Conservation (phyloP, 2,329 filamentous ascomycete genomes). For the Diaporthe citrichinensis region DNA sequence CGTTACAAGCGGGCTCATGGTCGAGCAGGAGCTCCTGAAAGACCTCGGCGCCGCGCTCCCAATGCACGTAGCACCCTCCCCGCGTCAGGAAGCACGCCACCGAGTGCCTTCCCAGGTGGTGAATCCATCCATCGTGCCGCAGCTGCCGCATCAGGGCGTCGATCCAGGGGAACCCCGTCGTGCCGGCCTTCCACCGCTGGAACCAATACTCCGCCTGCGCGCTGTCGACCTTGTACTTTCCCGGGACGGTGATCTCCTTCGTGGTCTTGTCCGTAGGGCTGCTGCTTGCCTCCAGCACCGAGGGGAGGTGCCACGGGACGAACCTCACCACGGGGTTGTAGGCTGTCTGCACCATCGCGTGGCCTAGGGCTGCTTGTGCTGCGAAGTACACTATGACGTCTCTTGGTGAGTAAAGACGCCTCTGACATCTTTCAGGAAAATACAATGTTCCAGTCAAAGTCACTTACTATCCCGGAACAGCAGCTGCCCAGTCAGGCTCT, state of each 20-base stretch:
- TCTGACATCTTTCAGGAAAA: fast-evolving
- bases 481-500: slow-evolving; percentile 79
- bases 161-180: slow-evolving; percentile 85
- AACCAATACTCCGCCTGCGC: slow-evolving; percentile 75
- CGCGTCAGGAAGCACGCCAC: slow-evolving; percentile 86
- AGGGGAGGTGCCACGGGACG: slow-evolving; percentile 83
- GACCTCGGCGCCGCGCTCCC: slow-evolving; percentile 84
- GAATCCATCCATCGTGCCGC: slow-evolving; percentile 81
- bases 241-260: slow-evolving; percentile 45
- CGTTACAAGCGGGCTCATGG: slow-evolving; percentile 81
- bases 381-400: slow-evolving; percentile 76
- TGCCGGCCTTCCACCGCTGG: slow-evolving; percentile 76
- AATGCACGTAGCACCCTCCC: slow-evolving; percentile 83
- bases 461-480: slow-evolving; percentile 77
- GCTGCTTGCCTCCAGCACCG: slow-evolving; percentile 58
- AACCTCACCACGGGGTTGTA: slow-evolving; percentile 79
- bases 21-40: slow-evolving; percentile 84
- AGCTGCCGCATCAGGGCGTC: slow-evolving; percentile 86
- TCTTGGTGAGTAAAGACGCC: neutral
- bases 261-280: slow-evolving; percentile 62
- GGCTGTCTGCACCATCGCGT: slow-evolving; percentile 73
- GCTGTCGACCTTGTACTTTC: slow-evolving; percentile 75
- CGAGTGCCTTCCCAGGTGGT: slow-evolving; percentile 83
- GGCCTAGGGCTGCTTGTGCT: slow-evolving; percentile 78
- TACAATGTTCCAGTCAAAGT: neutral